phyloP scores from a whole-genome alignment of 352 stramenopile genomes.

The Globisporangium sylvaticum region DNA sequence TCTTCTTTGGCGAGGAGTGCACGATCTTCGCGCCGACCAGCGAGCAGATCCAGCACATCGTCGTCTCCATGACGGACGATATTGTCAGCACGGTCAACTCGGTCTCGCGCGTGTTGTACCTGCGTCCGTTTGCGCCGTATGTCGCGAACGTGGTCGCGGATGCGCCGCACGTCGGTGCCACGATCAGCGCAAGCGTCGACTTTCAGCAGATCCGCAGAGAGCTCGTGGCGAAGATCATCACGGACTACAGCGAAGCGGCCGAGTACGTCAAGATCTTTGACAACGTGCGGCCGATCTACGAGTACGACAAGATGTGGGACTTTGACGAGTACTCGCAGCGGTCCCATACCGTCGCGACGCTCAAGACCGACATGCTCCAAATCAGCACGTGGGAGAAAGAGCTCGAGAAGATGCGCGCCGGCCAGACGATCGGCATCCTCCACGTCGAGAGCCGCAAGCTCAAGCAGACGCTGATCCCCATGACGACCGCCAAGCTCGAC shows the following conservation, averaged over 20 bases:
- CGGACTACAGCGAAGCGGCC: conserved; percentile 81
- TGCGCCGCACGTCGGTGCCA: conserved; percentile 71
- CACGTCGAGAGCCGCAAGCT: conserved; percentile 92
- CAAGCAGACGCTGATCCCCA: conserved; percentile 90
- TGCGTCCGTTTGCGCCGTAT: conserved; percentile 82
- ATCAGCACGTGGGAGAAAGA: conserved; percentile 93
- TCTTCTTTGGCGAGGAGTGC: conserved; percentile 80
- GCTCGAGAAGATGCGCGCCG: conserved; percentile 91
- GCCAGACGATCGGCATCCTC: conserved; percentile 90
- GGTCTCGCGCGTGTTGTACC: conserved; percentile 87
- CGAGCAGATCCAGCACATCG: conserved; percentile 87
- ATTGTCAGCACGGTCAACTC: conserved; percentile 89
- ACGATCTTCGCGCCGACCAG: conserved; percentile 86
- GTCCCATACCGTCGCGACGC: conserved; percentile 79
- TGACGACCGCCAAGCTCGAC: conserved; percentile 90
- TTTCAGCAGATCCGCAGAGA: conserved; percentile 77
- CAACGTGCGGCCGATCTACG: conserved; percentile 89
- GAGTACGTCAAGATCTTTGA: conserved; percentile 93
- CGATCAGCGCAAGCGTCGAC: conserved; percentile 59
- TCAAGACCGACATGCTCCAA: conserved; percentile 89
- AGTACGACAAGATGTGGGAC: conserved; percentile 90
- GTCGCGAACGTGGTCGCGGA: conserved; percentile 63
- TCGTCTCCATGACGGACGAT: conserved; percentile 85
- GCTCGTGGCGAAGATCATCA: conserved; percentile 82
- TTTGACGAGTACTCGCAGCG: conserved; percentile 84